These are phyloP conservation scores for Ceratocystis lukuohia DNA, from an alignment of 2,329 filamentous ascomycete genomes.

Conservation along the genomic window DNA sequence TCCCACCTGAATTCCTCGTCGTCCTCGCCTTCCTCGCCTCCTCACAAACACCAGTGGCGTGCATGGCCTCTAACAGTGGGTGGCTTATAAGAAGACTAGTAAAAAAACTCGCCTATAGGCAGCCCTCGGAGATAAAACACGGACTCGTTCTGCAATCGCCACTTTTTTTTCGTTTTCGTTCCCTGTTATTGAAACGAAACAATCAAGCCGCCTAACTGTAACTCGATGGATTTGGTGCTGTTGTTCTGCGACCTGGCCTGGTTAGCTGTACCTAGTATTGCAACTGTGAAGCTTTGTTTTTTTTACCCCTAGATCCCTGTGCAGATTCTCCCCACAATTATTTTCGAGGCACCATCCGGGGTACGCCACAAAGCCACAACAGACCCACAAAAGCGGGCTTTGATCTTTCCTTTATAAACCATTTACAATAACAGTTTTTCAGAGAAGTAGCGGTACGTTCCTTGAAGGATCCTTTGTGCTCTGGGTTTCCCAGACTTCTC, in stretches of 20 bases:
- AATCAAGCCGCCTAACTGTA: not conserved
- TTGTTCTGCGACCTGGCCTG: not conserved
- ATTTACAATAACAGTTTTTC: not conserved
- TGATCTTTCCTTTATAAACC: not conserved
- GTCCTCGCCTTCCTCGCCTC: no score
- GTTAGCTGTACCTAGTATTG: not conserved
- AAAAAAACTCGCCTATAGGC: not conserved
- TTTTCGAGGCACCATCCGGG: not conserved
- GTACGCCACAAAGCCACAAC: not conserved
- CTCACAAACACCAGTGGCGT: not conserved
- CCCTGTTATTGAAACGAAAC: not conserved
- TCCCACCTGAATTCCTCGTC: no score
- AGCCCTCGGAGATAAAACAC: not conserved
- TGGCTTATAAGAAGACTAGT: not conserved
- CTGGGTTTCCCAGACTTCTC: no score
- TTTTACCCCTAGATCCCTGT: not conserved
- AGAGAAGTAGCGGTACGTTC: not conserved
- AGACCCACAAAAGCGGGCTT: not conserved
- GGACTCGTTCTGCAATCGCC: not conserved
- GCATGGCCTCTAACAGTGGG: not conserved
- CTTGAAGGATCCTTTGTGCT: not conserved
- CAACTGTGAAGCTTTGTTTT: not conserved
- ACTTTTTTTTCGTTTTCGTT: not conserved
- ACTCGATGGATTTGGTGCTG: not conserved
- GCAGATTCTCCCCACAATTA: not conserved